A percentile compares a stretch with the other conserved stretches of the same genome.
Conservation (phyloP, 78 protist genomes). For the Diacronema lutheri region DNA sequence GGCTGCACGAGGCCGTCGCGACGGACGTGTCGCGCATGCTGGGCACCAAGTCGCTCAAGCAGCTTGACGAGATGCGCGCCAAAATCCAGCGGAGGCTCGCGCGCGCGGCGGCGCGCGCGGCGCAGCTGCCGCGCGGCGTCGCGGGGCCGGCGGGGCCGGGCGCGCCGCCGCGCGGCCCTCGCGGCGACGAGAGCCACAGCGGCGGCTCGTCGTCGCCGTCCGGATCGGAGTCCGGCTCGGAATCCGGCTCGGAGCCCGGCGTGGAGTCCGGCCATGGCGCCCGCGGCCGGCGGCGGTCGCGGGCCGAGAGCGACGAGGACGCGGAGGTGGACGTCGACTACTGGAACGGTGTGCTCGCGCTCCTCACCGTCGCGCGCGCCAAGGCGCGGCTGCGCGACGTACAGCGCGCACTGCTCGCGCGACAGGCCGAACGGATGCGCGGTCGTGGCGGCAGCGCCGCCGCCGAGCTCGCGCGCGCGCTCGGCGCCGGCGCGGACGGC, state of each 20-base stretch:
- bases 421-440: neutral
- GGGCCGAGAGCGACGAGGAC: neutral
- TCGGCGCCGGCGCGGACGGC: too few relatives aligned
- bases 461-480: neutral
- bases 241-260: too few relatives aligned
- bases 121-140: neutral
- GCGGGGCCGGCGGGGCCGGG: neutral
- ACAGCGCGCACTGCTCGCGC: neutral
- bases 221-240: too few relatives aligned
- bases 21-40: neutral
- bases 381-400: neutral
- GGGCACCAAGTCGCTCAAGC: constrained; percentile 39
- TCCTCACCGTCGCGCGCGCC: constrained; percentile 38
- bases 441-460: neutral
- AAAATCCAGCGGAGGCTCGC: constrained; percentile 40
- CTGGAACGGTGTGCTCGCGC: constrained; percentile 71
- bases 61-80: constrained; percentile 50
- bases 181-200: too few relatives aligned
- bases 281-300: too few relatives aligned
- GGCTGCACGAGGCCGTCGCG: neutral
- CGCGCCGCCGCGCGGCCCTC: neutral
- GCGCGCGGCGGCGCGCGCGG: constrained; percentile 12
- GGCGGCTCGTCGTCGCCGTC: too few relatives aligned
- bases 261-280: too few relatives aligned
- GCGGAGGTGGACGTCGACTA: constrained; percentile 68